Conservation (phyloP, 2,329 filamentous ascomycete species). For the Ceratocystis eucalypticola region DNA sequence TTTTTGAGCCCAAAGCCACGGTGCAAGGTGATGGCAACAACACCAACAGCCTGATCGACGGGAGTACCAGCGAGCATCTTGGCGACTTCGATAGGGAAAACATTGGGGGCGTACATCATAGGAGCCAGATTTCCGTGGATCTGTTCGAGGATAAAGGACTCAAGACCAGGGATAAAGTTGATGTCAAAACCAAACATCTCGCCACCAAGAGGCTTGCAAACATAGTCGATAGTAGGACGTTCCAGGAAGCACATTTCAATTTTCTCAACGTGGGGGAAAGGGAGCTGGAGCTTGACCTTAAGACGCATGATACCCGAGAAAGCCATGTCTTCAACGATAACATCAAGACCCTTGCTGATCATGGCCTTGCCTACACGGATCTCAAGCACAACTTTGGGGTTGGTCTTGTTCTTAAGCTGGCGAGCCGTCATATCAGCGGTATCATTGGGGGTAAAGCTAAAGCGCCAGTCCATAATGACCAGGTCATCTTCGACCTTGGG, state of each 20-base stretch:
- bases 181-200: conserved; percentile 96
- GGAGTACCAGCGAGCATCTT: conserved; percentile 94
- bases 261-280: conserved; percentile 89
- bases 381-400: conserved; percentile 91
- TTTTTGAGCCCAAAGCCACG: conserved; percentile 90
- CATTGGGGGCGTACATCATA: conserved; percentile 97
- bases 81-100: conserved; percentile 95
- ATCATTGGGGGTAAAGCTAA: conserved; percentile 97
- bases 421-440: conserved; percentile 77
- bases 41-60: conserved; percentile 90
- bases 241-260: conserved; percentile 92
- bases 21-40: conserved; percentile 81
- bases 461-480: conserved; percentile 99
- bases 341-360: conserved; percentile 90
- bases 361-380: conserved; percentile 91
- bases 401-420: conserved; percentile 89
- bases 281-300: conserved; percentile 92
- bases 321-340: conserved; percentile 96
- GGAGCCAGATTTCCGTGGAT: conserved; percentile 87
- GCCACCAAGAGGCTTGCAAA: conserved; percentile 92
- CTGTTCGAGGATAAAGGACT: conserved; percentile 87
- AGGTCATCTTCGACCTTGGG: conserved; percentile 90
- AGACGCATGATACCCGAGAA: conserved; percentile 93
- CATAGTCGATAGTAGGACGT: conserved; percentile 81
- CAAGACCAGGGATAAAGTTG: conserved; percentile 93